phyloP scores from a whole-genome alignment of 2,329 filamentous ascomycete species.

The Blumeria graminis region DNA sequence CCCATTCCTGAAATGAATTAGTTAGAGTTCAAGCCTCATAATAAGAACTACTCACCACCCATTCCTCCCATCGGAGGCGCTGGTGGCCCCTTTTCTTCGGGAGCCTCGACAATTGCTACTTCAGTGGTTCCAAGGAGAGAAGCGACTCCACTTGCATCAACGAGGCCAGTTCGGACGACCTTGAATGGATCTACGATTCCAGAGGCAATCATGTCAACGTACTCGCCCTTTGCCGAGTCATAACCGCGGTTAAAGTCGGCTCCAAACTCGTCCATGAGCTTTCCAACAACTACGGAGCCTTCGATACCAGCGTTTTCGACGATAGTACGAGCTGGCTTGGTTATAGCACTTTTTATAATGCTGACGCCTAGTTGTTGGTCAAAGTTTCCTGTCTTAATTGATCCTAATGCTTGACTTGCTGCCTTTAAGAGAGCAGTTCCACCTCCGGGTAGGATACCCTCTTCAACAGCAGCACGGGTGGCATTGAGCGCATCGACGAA shows the following conservation, averaged over 20 bases:
- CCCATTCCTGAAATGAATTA: constrained; percentile 17
- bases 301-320: constrained; percentile 95
- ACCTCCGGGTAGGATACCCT: constrained; percentile 96
- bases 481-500: constrained; percentile 97
- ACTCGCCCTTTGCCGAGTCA: constrained; percentile 90
- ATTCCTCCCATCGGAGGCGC: constrained; percentile 46
- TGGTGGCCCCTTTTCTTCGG: constrained; percentile 55
- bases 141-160: constrained; percentile 87
- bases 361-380: constrained; percentile 96
- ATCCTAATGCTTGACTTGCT: constrained; percentile 60
- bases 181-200: constrained; percentile 99
- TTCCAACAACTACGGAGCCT: constrained; percentile 88
- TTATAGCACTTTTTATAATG: constrained; percentile 97
- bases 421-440: constrained; percentile 97
- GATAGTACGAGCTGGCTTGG: constrained; percentile 77
- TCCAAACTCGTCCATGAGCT: constrained; percentile 85
- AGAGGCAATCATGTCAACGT: constrained; percentile 90
- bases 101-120: constrained; percentile 91
- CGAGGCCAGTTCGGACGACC: constrained; percentile 89
- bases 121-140: constrained; percentile 94
- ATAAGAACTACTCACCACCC: constrained; percentile 18
- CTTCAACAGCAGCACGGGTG: constrained; percentile 92
- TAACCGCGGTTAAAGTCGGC: constrained; percentile 94
- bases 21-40: background rate
- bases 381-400: constrained; percentile 81